A percentile compares a stretch with the other conserved stretches of the same genome.
Evolutionary conservation across 164 flowering plant species (phyloP).

Genomic region (Umbilicus rupestris): DNA sequence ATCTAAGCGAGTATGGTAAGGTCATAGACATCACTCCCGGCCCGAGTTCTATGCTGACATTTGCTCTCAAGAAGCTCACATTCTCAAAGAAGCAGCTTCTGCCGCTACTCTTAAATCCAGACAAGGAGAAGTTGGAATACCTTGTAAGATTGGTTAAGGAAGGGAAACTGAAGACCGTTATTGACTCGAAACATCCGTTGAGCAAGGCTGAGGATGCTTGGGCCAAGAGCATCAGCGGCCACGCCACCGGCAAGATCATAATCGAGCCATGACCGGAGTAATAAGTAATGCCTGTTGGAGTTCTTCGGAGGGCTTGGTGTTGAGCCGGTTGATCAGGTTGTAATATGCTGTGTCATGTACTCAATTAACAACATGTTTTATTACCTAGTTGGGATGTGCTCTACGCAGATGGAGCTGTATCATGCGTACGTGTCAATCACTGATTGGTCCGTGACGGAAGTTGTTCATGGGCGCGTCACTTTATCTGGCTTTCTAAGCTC

Average conservation of each 20-base stretch:
- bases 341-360: too few species aligned
- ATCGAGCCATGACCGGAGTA: constrained; percentile 25
- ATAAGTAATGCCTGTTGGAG: too few species aligned
- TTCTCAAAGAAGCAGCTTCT: constrained; percentile 35
- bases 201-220: constrained; percentile 42
- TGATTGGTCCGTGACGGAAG: not conserved
- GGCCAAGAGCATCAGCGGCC: constrained; percentile 41
- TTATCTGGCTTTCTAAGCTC: not conserved
- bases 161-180: constrained; percentile 37
- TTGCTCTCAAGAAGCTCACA: constrained; percentile 27
- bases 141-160: constrained; percentile 34
- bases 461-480: not conserved
- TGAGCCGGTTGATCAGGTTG: too few species aligned
- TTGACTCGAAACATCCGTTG: constrained; percentile 38
- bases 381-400: too few species aligned
- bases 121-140: constrained; percentile 26
- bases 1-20: constrained; percentile 29
- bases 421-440: not conserved
- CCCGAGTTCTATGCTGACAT: constrained; percentile 18
- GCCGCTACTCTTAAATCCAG: constrained; percentile 20
- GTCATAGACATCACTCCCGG: constrained; percentile 36
- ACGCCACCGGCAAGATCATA: constrained; percentile 45
- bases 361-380: too few species aligned
- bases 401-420: too few species aligned
- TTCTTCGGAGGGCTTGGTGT: too few species aligned